phyloP scores from a whole-genome alignment of 2,329 filamentous ascomycete species.

The Aspergillus unguis region DNA sequence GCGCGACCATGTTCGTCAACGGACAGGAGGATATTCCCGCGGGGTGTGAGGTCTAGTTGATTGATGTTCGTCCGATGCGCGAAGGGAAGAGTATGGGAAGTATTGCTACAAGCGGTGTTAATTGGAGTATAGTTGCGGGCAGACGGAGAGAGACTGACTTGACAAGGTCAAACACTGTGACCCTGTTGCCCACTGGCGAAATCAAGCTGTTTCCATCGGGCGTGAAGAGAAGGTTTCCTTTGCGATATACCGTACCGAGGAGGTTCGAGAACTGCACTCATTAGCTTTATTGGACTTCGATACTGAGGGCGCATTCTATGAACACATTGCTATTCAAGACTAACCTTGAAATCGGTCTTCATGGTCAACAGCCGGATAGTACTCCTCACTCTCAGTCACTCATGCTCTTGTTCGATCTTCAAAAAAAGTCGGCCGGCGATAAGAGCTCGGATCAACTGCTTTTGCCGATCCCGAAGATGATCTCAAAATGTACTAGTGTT shows the following conservation, averaged over 20 bases:
- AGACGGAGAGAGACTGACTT: slow-evolving; percentile 57
- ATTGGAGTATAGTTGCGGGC: neutral
- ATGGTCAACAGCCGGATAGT: slow-evolving; percentile 51
- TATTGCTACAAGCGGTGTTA: slow-evolving; percentile 30
- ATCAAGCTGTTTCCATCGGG: slow-evolving; percentile 93
- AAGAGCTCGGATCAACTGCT: slow-evolving; percentile 23
- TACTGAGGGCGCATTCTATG: neutral
- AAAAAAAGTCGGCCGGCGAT: slow-evolving; percentile 25
- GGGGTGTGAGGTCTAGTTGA: slow-evolving; percentile 80
- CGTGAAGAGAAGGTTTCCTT: slow-evolving; percentile 94
- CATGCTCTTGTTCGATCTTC: slow-evolving; percentile 7
- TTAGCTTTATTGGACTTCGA: neutral
- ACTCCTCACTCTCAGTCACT: slow-evolving; percentile 16
- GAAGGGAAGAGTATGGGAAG: slow-evolving; percentile 59
- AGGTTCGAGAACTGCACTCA: slow-evolving; percentile 83
- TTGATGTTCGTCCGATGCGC: slow-evolving; percentile 92
- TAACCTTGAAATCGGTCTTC: slow-evolving; percentile 99
- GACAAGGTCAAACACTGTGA: slow-evolving; percentile 92
- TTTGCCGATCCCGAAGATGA: slow-evolving; percentile 30
- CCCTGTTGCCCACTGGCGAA: slow-evolving; percentile 92
- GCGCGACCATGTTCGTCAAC: slow-evolving; percentile 93
- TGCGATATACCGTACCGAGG: slow-evolving; percentile 95
- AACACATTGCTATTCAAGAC: neutral
- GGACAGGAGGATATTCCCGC: slow-evolving; percentile 86
- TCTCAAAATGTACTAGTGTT: slow-evolving; percentile 26